phyloP scores from a whole-genome alignment of 192 early-diverging fungal genomes.

The Backusella mclennaniae region DNA sequence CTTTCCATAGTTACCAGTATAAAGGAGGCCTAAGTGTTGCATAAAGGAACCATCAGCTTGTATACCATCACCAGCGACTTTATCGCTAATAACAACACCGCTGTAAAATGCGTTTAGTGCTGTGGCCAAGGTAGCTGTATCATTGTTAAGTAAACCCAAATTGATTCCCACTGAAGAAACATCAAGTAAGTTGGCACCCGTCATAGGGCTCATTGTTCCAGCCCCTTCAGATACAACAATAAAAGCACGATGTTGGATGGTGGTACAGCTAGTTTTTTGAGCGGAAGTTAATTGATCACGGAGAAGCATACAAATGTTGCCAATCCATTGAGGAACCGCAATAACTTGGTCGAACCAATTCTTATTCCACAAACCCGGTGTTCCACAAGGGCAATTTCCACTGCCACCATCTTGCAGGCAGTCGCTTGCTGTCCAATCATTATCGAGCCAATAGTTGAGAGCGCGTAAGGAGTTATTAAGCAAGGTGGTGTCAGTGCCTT shows the following conservation, averaged over 20 bases:
- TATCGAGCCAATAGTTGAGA: conserved; percentile 24
- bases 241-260: conserved; percentile 11
- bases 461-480: background rate
- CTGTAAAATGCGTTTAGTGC: conserved; percentile 17
- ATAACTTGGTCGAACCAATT: conserved; percentile 31
- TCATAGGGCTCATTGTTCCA: background rate
- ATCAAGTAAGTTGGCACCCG: conserved; percentile 25
- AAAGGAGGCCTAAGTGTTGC: conserved; percentile 20
- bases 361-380: conserved; percentile 32
- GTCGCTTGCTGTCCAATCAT: conserved; percentile 4
- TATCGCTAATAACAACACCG: background rate
- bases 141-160: conserved; percentile 14
- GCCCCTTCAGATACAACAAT: background rate
- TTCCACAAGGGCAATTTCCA: conserved; percentile 27
- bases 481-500: background rate
- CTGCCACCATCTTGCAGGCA: conserved; percentile 17
- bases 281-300: background rate
- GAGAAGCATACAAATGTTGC: conserved; percentile 19
- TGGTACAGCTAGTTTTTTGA: background rate
- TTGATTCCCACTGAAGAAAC: conserved; percentile 23
- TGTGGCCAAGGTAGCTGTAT: background rate
- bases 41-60: conserved; percentile 28
- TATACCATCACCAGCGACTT: conserved; percentile 17
- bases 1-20: conserved; percentile 29
- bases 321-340: background rate